These are phyloP conservation scores for Termitomyces sp. DNA, from an alignment of 768 basidiomycete genomes.

Conservation along the genomic window DNA sequence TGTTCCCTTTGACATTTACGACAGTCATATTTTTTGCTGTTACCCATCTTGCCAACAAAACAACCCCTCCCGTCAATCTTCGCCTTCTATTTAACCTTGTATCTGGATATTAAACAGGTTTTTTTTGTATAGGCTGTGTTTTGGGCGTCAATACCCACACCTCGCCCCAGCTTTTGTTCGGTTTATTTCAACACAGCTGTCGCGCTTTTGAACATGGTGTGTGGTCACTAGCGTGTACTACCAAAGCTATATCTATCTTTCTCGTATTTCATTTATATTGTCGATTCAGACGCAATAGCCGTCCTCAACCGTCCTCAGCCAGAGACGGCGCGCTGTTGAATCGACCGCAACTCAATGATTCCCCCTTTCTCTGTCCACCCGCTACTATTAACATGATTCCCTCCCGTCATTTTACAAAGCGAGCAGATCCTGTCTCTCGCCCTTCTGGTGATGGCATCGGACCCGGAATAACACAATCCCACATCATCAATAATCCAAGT, in stretches of 20 bases:
- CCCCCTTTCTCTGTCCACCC: neutral
- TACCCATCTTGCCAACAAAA: neutral
- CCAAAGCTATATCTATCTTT: neutral
- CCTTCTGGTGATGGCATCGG: constrained; percentile 16
- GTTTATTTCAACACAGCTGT: neutral
- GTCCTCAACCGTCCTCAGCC: constrained; percentile 1
- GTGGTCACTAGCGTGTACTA: constrained; percentile 12
- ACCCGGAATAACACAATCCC: constrained; percentile 8
- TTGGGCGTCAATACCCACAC: neutral
- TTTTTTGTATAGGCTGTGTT: neutral
- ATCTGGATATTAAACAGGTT: neutral
- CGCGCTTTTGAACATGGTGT: constrained; percentile 10
- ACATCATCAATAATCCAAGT: neutral
- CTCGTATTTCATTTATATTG: neutral
- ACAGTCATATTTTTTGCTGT: neutral
- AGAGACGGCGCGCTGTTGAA: constrained; percentile 17
- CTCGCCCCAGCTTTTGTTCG: neutral
- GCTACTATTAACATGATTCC: constrained; percentile 7
- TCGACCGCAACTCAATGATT: constrained; percentile 7
- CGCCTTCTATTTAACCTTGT: constrained; percentile 1
- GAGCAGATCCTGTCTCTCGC: constrained; percentile 4
- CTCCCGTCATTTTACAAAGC: constrained; percentile 6
- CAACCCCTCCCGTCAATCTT: neutral
- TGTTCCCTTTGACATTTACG: constrained; percentile 3
- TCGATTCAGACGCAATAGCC: neutral